These are phyloP conservation scores for Dictyostelium intermedium DNA, from an alignment of 78 protist genomes.

Conservation along the genomic window DNA sequence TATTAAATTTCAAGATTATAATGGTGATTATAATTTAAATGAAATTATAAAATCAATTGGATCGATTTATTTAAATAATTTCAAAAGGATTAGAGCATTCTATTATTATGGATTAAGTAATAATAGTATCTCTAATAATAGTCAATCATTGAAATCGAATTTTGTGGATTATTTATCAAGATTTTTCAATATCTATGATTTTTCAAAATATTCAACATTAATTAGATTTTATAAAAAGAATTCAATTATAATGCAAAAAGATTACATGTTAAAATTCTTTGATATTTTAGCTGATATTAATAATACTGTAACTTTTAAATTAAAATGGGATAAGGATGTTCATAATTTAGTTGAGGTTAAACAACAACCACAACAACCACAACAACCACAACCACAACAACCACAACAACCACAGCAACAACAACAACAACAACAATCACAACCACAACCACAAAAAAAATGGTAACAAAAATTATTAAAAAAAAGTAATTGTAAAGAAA, in stretches of 20 bases:
- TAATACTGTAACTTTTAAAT: not conserved
- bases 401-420: not conserved
- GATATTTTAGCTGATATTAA: not conserved
- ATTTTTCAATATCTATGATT: not conserved
- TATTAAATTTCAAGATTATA: not conserved
- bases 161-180: not conserved
- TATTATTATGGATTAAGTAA: not conserved
- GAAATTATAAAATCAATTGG: not conserved
- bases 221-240: not conserved
- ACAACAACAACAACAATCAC: not conserved
- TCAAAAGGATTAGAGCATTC: not conserved
- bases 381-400: not conserved
- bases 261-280: not conserved
- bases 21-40: not conserved
- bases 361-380: not conserved
- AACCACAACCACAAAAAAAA: not conserved
- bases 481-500: slow-evolving; percentile 1
- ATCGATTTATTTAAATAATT: not conserved
- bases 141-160: not conserved
- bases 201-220: not conserved
- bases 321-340: slow-evolving; percentile 28
- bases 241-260: not conserved
- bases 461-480: not conserved
- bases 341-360: not conserved
- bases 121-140: not conserved